Conservation (phyloP, 2,329 filamentous ascomycete species). For the Onygenales sp. region DNA sequence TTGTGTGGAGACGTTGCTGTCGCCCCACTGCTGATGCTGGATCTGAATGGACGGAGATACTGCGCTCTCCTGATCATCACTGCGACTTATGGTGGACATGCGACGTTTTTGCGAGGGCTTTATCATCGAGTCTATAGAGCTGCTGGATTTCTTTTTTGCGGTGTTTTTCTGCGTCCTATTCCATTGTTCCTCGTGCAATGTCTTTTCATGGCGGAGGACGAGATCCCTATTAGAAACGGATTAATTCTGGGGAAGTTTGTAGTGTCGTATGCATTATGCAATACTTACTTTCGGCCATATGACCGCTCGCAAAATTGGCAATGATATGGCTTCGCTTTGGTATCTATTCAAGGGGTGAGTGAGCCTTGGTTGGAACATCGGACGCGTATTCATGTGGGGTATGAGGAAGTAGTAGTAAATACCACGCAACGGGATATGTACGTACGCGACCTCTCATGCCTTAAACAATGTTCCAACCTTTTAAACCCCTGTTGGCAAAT, state of each 20-base stretch:
- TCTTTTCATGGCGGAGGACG: slow-evolving; percentile 26
- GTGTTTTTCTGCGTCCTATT: slow-evolving; percentile 5
- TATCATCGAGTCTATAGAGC: background rate
- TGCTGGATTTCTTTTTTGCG: background rate
- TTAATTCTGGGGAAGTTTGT: slow-evolving; percentile 1
- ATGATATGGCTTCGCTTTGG: slow-evolving; percentile 23
- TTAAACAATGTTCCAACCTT: slow-evolving; percentile 25
- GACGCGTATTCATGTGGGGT: background rate
- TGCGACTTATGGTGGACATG: background rate
- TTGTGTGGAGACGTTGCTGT: background rate
- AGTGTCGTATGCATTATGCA: background rate
- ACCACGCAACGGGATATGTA: background rate
- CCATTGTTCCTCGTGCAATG: slow-evolving; percentile 22
- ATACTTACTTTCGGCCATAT: slow-evolving; percentile 24
- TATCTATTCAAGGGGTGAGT: slow-evolving; percentile 13
- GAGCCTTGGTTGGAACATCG: no score
- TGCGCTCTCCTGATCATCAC: background rate
- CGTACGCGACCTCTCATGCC: slow-evolving; percentile 25
- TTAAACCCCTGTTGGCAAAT: slow-evolving; percentile 24
- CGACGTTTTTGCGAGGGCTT: background rate
- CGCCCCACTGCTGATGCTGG: background rate
- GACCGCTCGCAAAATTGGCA: slow-evolving; percentile 24
- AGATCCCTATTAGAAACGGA: slow-evolving; percentile 18
- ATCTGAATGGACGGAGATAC: background rate
- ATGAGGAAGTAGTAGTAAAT: background rate